Evolutionary conservation across 2,329 filamentous ascomycete genomes (phyloP).

Genomic region (Orbilia ellipsospora): DNA sequence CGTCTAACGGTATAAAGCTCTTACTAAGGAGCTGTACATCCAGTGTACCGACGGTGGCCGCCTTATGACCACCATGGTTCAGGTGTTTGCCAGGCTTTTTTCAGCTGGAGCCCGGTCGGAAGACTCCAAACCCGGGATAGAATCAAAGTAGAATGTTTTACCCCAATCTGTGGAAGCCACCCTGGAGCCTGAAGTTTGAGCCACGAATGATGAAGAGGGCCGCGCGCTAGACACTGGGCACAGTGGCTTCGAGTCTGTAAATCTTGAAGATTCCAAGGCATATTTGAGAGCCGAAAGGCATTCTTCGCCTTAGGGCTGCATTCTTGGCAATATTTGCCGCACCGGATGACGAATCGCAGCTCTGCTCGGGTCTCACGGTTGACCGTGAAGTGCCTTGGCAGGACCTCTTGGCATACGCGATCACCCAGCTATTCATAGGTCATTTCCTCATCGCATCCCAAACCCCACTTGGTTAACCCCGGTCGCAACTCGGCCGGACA

Average conservation of each 20-base stretch:
- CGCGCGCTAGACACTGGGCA: slow-evolving; percentile 27
- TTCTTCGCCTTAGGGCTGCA: slow-evolving; percentile 53
- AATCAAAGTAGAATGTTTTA: slow-evolving; percentile 9
- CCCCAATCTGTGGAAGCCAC: not conserved
- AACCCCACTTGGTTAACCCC: slow-evolving; percentile 25
- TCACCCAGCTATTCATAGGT: slow-evolving; percentile 25
- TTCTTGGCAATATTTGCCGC: slow-evolving; percentile 38
- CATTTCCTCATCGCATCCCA: slow-evolving; percentile 38
- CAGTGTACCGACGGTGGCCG: slow-evolving; percentile 16
- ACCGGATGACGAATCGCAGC: slow-evolving; percentile 48
- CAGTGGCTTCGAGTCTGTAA: slow-evolving; percentile 25
- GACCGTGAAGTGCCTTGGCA: slow-evolving; percentile 31
- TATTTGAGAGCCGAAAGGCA: slow-evolving; percentile 6
- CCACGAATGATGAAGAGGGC: slow-evolving; percentile 21
- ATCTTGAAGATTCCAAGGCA: slow-evolving; percentile 34
- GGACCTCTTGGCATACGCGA: slow-evolving; percentile 47
- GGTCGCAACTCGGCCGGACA: slow-evolving; percentile 36
- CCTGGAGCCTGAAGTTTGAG: slow-evolving; percentile 21
- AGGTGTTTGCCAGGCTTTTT: slow-evolving; percentile 16
- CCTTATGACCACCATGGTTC: slow-evolving; percentile 34
- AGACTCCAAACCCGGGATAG: slow-evolving; percentile 25
- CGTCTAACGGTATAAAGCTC: not conserved
- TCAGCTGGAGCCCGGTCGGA: slow-evolving; percentile 21
- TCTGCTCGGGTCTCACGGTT: slow-evolving; percentile 42
- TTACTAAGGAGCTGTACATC: not conserved